Conservation (phyloP, 495 filamentous ascomycete species). For the Hypoxylon trugodes region DNA sequence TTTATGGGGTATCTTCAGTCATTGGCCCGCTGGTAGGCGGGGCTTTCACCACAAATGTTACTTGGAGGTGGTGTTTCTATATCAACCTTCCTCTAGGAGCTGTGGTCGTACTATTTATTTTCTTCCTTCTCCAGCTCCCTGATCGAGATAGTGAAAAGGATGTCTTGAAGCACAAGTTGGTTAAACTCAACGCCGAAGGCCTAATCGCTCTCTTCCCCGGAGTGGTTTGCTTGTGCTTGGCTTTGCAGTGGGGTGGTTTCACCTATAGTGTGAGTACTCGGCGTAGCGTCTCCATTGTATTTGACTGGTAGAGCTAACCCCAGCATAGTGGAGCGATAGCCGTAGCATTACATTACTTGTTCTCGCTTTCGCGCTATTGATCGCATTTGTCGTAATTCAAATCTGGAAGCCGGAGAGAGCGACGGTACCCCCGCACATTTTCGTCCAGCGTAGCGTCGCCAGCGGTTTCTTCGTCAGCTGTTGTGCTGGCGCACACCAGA, state of each 20-base stretch:
- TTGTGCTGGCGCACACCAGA: conserved; percentile 63
- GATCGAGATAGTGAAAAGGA: conserved; percentile 50
- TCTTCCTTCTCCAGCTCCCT: conserved; percentile 62
- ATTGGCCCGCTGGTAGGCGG: conserved; percentile 73
- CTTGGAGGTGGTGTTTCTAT: conserved; percentile 82
- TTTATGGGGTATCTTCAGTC: conserved; percentile 71
- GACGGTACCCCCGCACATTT: conserved; percentile 72
- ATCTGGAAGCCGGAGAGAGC: conserved; percentile 68
- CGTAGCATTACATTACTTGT: conserved; percentile 72
- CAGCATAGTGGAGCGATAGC: conserved; percentile 60
- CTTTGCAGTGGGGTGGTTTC: conserved; percentile 81
- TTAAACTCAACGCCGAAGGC: conserved; percentile 70
- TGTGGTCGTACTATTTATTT: conserved; percentile 65
- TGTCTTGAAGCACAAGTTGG: conserved; percentile 54
- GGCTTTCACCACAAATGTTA: conserved; percentile 62
- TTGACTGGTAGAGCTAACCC: not conserved
- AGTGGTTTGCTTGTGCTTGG: conserved; percentile 74
- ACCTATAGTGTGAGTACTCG: conserved; percentile 54
- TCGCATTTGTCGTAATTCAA: conserved; percentile 68
- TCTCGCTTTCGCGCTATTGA: conserved; percentile 64
- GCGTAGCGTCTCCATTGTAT: not conserved
- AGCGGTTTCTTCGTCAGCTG: conserved; percentile 60
- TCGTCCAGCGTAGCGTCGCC: conserved; percentile 71
- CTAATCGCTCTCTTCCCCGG: conserved; percentile 69
- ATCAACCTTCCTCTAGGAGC: conserved; percentile 76